Base-by-base conservation (phyloP, 1,139 yeast species). In the Lodderomyces margitis region DNA sequence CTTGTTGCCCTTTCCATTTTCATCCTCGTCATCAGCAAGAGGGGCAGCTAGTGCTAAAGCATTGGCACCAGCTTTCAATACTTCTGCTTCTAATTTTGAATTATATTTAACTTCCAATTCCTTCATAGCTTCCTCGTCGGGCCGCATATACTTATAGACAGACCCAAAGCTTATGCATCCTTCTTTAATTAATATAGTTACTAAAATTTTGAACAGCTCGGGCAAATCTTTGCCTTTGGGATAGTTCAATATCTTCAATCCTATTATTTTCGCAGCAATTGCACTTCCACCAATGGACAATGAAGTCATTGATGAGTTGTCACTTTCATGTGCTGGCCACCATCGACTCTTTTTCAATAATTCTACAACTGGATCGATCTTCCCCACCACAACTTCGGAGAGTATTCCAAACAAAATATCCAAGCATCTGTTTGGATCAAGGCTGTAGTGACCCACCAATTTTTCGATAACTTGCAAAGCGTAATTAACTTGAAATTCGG, bases 31-130 rank as follows among this genome's bases (percentile, higher is more conserved):
- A 39, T 81, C 83, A 5, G 75, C 71, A 37, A 91, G 66, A 1
- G 96, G 95, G 5, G 95, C 94, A 3, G 97, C 96, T 51, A 88
- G 61, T 0, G 97, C 94, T 41, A 91, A 65, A 0, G 96, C 95
- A 47, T 85, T 86, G 0, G 88, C 85, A 20, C 80, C 77, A 0
- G 94, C 85, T 47, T 73, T 69, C 51, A 74, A 70, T 0, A 85
- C 81, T 43, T 81, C 75, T 12, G 79, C 79, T n/a, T 82, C 81
- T 51, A 85, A 58, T 17, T 74, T 70, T 21, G 68, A 68, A 30
- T 77, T 71, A 58, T 79, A 77, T 4, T 62, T 60, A 1, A 61
- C 62, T 38, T 80, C 76, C 32, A 81, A 63, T 9, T 54, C 52
- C 0, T 53, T 55, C 64, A 81, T 63, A 14, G 62, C 74, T 1